phyloP scores from a whole-genome alignment of 805 yeast genomes.

The Clavispora fructus region DNA sequence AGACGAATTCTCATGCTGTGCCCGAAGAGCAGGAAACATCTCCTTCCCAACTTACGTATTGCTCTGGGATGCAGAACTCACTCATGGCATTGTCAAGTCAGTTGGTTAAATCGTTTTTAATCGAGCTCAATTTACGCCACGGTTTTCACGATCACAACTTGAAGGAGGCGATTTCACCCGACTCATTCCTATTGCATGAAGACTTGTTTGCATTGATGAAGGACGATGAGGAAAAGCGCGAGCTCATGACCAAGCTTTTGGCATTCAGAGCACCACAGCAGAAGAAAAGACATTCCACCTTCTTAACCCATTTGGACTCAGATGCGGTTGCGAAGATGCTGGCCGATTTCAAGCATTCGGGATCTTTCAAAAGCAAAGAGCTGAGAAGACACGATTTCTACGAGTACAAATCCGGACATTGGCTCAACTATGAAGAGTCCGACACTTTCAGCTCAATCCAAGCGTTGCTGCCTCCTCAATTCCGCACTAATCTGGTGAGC shows the following conservation, averaged over 20 bases:
- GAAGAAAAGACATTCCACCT: slow-evolving; percentile 11
- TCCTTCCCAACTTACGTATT: slow-evolving; percentile 7
- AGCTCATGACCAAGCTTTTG: slow-evolving; percentile 14
- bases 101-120: slow-evolving; percentile 22
- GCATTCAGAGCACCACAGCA: slow-evolving; percentile 1
- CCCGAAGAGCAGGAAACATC: not conserved
- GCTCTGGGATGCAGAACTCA: slow-evolving; percentile 19
- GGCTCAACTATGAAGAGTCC: slow-evolving; percentile 27
- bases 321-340: slow-evolving; percentile 7
- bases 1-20: not conserved
- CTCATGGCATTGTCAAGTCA: slow-evolving; percentile 18
- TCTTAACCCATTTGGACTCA: slow-evolving; percentile 11
- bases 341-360: slow-evolving; percentile 9
- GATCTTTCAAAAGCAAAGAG: slow-evolving; percentile 20
- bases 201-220: slow-evolving; percentile 16
- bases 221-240: slow-evolving; percentile 11
- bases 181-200: slow-evolving; percentile 12
- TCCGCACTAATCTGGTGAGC: slow-evolving; percentile 9
- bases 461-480: slow-evolving; percentile 10
- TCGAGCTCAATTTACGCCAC: slow-evolving; percentile 24
- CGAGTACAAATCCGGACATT: slow-evolving; percentile 26
- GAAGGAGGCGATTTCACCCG: not conserved
- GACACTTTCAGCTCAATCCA: slow-evolving; percentile 21
- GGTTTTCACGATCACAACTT: slow-evolving; percentile 11
- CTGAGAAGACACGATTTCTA: slow-evolving; percentile 20